A percentile compares a stretch with the other conserved stretches of the same genome.
Conservation (phyloP, 1,284 basidiomycete genomes). For the Kalmanozyma brasiliensis region DNA sequence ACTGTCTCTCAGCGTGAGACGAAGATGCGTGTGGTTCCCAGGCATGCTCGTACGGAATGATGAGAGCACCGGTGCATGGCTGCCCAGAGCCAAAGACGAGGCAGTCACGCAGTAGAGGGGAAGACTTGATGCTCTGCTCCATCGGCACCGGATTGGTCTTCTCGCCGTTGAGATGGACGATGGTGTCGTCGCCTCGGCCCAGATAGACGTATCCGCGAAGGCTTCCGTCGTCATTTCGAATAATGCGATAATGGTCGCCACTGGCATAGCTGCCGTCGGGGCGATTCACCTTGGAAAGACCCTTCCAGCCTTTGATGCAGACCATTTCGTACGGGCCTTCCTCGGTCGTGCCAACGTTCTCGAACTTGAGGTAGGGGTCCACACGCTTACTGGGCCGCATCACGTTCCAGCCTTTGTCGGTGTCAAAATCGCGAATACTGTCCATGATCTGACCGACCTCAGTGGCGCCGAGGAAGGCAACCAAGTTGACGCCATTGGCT, state of each 20-base stretch:
- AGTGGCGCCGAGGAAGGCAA: constrained; percentile 72
- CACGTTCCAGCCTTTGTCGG: constrained; percentile 76
- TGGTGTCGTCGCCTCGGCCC: constrained; percentile 75
- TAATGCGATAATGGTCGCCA: constrained; percentile 72
- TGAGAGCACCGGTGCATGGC: constrained; percentile 73
- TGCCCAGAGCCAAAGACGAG: constrained; percentile 74
- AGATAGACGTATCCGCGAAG: constrained; percentile 72
- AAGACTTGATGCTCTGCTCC: constrained; percentile 43
- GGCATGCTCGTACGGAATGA: constrained; percentile 73
- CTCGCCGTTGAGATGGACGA: constrained; percentile 68
- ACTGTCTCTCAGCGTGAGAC: constrained; percentile 24
- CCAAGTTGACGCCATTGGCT: constrained; percentile 72
- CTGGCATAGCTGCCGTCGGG: constrained; percentile 75
- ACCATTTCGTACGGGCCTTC: constrained; percentile 71
- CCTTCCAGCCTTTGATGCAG: constrained; percentile 73
- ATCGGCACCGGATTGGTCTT: constrained; percentile 57
- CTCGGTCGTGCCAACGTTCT: constrained; percentile 28
- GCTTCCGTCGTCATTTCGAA: constrained; percentile 69
- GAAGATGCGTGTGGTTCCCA: constrained; percentile 56
- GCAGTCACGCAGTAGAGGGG: constrained; percentile 70
- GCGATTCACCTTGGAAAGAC: constrained; percentile 72
- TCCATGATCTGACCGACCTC: constrained; percentile 68
- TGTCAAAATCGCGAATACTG: constrained; percentile 71
- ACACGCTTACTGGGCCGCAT: constrained; percentile 66
- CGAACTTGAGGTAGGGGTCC: constrained; percentile 30